A percentile compares a stretch with the other conserved stretches of the same genome.
Evolutionary conservation across 2,329 filamentous ascomycete species (phyloP).

Genomic region (Dactylellina cionopaga): DNA sequence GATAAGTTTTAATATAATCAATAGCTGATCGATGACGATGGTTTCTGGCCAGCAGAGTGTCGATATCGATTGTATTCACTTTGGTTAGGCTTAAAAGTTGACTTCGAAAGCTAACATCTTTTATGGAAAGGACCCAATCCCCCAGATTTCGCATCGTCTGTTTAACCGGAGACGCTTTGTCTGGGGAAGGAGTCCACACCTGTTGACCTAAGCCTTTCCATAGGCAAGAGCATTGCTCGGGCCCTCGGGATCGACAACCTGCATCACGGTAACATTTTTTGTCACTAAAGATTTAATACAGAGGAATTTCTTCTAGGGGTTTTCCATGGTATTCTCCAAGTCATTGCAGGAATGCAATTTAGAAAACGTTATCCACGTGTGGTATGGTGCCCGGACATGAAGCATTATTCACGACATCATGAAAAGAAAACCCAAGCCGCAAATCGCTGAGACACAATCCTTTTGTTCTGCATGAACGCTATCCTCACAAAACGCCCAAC

Average conservation of each 20-base stretch:
- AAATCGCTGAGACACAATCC: conserved; percentile 17
- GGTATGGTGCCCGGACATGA: not conserved
- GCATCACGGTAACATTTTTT: not conserved
- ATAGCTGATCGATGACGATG: no score
- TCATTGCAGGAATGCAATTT: conserved; percentile 11
- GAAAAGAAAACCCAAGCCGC: not conserved
- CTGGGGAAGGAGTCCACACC: conserved; percentile 13
- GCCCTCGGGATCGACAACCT: conserved; percentile 27
- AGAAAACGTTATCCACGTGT: conserved; percentile 32
- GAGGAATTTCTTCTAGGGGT: not conserved
- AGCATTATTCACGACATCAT: conserved; percentile 3
- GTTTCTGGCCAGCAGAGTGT: no score
- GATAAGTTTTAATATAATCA: no score
- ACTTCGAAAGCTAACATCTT: not conserved
- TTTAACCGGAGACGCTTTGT: conserved; percentile 28
- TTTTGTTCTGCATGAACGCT: no score
- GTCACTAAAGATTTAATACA: not conserved
- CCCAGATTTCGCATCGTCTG: conserved; percentile 21
- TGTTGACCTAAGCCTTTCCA: not conserved
- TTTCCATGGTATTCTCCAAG: conserved; percentile 25
- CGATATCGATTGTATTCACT: no score
- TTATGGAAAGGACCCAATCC: not conserved
- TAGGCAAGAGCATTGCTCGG: conserved; percentile 14
- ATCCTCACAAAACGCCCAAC: no score
- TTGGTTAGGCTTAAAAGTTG: not conserved